phyloP scores from a whole-genome alignment of 768 basidiomycete genomes.

The Tylopilus intermedius region DNA sequence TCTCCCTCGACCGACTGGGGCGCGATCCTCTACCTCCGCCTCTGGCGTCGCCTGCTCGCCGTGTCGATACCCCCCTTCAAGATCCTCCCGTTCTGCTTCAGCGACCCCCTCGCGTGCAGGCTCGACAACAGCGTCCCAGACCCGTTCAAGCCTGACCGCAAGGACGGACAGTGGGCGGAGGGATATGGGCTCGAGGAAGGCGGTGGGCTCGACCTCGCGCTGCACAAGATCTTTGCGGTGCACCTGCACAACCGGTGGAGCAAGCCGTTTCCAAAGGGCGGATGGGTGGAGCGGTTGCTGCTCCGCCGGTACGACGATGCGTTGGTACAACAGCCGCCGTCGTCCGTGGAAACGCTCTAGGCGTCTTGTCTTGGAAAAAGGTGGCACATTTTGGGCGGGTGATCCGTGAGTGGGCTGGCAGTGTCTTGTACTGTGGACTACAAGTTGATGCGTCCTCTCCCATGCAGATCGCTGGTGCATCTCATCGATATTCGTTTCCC shows the following conservation, averaged over 20 bases:
- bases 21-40: conserved; percentile 81
- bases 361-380: not conserved
- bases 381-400: no score
- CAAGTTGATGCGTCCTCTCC: not conserved
- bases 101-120: conserved; percentile 84
- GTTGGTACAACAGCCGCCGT: conserved; percentile 11
- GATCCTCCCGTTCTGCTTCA: conserved; percentile 91
- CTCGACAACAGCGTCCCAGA: conserved; percentile 90
- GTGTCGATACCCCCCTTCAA: conserved; percentile 79
- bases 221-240: conserved; percentile 76
- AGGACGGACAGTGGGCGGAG: conserved; percentile 57
- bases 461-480: not conserved
- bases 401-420: no score
- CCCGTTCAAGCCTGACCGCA: conserved; percentile 63
- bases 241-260: conserved; percentile 97
- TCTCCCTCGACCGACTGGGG: conserved; percentile 91
- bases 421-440: no score
- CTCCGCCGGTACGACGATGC: conserved; percentile 53
- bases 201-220: conserved; percentile 55
- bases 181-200: conserved; percentile 50
- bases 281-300: conserved; percentile 84
- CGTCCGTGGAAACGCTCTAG: not conserved
- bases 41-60: conserved; percentile 80
- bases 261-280: conserved; percentile 70
- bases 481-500: not conserved